Percentiles rank a stretch among this genome's conserved stretches.
Conservation (phyloP, 2,329 filamentous ascomycete species). For the Colletotrichum phormii region DNA sequence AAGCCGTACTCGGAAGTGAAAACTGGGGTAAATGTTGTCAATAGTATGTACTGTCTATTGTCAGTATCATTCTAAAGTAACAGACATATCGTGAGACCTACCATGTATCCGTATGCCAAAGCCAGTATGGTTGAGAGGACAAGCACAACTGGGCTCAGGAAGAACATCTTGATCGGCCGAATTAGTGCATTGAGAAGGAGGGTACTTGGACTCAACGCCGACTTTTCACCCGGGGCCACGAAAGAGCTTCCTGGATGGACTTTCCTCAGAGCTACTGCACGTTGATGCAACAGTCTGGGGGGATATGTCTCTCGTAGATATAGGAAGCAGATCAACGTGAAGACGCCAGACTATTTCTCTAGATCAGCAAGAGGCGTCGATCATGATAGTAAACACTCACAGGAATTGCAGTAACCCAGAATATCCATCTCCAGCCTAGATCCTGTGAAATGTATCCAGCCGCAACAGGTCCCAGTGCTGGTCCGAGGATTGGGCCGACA, state of each 20-base stretch:
- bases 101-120: background rate
- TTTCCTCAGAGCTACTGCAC: background rate
- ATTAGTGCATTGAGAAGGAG: background rate
- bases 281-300: background rate
- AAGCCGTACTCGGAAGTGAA: constrained; percentile 61
- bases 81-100: background rate
- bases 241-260: background rate
- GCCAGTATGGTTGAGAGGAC: background rate
- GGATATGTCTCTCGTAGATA: background rate
- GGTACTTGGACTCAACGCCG: background rate
- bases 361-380: background rate
- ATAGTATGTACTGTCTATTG: background rate
- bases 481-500: background rate
- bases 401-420: background rate
- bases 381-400: background rate
- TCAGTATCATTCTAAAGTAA: background rate
- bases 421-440: background rate
- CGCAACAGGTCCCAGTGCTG: background rate
- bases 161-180: background rate
- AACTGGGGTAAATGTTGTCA: constrained; percentile 44
- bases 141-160: background rate
- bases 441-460: background rate
- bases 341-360: background rate
- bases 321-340: background rate
- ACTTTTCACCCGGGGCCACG: background rate